phyloP scores from a whole-genome alignment of 2,329 filamentous ascomycete genomes.

The Hypoxylon sp. region DNA sequence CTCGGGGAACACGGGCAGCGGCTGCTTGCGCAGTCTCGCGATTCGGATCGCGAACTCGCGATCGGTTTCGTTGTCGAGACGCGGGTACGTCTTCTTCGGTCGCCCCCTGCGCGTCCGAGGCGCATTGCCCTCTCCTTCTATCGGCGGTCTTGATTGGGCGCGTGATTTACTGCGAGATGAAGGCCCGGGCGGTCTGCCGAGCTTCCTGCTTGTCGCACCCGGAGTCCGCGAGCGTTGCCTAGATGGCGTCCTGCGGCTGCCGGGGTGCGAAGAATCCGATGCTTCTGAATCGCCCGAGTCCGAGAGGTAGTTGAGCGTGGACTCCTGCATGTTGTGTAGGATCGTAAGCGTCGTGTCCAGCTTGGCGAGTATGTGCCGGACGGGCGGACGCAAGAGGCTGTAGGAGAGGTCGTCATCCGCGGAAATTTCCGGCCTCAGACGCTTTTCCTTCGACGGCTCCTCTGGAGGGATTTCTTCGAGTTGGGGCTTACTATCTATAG shows the following conservation, averaged over 20 bases:
- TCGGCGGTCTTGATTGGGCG: constrained; percentile 12
- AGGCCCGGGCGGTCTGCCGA: constrained; percentile 38
- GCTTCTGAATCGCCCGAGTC: constrained; percentile 48
- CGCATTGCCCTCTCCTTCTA: background rate
- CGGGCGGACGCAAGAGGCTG: constrained; percentile 73
- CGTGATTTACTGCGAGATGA: constrained; percentile 18
- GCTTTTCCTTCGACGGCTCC: constrained; percentile 13
- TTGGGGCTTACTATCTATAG: constrained; percentile 38
- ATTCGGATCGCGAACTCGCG: constrained; percentile 61
- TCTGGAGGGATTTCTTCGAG: constrained; percentile 7
- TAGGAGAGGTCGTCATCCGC: constrained; percentile 78
- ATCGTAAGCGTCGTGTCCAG: constrained; percentile 77
- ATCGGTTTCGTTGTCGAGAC: constrained; percentile 59
- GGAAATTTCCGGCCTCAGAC: constrained; percentile 67
- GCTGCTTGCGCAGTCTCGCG: constrained; percentile 58
- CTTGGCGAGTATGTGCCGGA: constrained; percentile 76
- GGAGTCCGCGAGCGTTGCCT: constrained; percentile 30
- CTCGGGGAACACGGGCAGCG: constrained; percentile 46
- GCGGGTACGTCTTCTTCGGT: constrained; percentile 56
- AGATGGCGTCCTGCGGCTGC: constrained; percentile 21
- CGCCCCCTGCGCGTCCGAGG: constrained; percentile 52
- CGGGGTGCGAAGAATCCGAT: constrained; percentile 40
- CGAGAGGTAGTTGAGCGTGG: constrained; percentile 56
- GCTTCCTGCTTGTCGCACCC: constrained; percentile 5
- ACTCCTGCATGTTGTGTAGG: constrained; percentile 75